Evolutionary conservation across 1,284 basidiomycete species (phyloP), one percentile per base, ranked within the genome.

Genomic region (Phaffia rhodozyma): DNA sequence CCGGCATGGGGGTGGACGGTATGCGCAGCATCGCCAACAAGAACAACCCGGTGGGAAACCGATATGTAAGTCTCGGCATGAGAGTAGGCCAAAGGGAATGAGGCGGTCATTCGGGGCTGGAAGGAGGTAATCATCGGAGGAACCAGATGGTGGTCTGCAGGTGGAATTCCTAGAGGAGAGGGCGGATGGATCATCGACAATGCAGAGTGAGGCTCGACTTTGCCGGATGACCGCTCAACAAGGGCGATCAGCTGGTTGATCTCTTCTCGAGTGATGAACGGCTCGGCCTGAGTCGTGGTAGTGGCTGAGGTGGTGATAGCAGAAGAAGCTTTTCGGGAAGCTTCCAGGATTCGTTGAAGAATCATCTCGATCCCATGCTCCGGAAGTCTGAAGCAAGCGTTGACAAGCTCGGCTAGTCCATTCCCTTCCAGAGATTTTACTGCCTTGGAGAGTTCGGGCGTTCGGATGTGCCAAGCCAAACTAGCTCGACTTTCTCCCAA

Each of bases 1-100:
- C 96, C 96, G 0, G 93, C 94, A n/a, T 98, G 82, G 0, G 96
- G 96, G 72, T 98, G 96, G 5, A 91, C 82, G 0, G 90, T 90
- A 72, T 98, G 96, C 20, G 93, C 94, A 1, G 96, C 93, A 75
- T 98, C 96, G 5, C 96, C 96, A 1, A 98, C 84, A 2, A 98
- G 83, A 1, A 86, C 92, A 0, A 89, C 93, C 2, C 94, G 82
- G 38, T 43, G 38, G 13, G 38, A 43, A 11, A 77, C 75, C 25
- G 92, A 88, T 54, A 92, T 78, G 74, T 99, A 98, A 0, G 82
- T 77, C 62, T 93, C 90, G 0, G 90, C 87, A 70, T 98, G 96
- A 60, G 83, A 87, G 68, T 91, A 86, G 32, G 86, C 82, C 21
- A 98, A 79, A 0, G 96, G 94, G 78, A 98, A 99, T 1, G 86